phyloP scores from a whole-genome alignment of 2,329 filamentous ascomycete genomes.

The Hypoxylon sp. region DNA sequence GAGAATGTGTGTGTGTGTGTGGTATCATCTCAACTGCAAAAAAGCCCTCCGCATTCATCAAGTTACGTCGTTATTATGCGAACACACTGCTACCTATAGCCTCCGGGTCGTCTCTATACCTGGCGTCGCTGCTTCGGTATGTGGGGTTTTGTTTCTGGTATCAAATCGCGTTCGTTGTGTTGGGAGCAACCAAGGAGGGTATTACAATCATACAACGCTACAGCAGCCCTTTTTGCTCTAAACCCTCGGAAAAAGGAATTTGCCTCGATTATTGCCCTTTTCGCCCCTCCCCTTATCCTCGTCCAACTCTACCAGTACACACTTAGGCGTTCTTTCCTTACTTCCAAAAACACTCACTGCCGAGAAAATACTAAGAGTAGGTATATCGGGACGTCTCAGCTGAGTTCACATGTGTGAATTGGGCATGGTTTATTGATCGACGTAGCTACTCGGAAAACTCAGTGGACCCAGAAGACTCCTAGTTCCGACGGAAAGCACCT shows the following conservation, averaged over 20 bases:
- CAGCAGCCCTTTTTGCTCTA: conserved; percentile 20
- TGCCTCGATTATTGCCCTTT: conserved; percentile 19
- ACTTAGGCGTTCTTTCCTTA: conserved; percentile 8
- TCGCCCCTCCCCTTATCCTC: conserved; percentile 7
- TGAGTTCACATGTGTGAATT: neutral
- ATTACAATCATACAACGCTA: conserved; percentile 47
- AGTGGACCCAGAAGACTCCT: conserved; percentile 7
- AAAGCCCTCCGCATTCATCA: conserved; percentile 12
- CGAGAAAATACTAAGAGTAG: conserved; percentile 7
- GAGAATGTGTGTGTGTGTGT: neutral
- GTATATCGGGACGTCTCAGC: neutral
- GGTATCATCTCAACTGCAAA: conserved; percentile 1
- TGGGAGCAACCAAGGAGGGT: conserved; percentile 42
- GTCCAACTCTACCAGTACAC: conserved; percentile 32
- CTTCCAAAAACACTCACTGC: conserved; percentile 14
- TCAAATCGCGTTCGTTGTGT: conserved; percentile 2
- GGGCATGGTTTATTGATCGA: conserved; percentile 1
- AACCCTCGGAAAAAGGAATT: conserved; percentile 17
- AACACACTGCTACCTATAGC: neutral
- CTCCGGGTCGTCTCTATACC: conserved; percentile 2
- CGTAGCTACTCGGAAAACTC: neutral
- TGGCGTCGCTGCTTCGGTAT: neutral
- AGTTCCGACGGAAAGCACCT: conserved; percentile 60
- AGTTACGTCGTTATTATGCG: conserved; percentile 12
- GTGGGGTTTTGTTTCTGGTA: neutral